phyloP scores from a whole-genome alignment of 2,329 filamentous ascomycete species.

The Beauveria asiatica region DNA sequence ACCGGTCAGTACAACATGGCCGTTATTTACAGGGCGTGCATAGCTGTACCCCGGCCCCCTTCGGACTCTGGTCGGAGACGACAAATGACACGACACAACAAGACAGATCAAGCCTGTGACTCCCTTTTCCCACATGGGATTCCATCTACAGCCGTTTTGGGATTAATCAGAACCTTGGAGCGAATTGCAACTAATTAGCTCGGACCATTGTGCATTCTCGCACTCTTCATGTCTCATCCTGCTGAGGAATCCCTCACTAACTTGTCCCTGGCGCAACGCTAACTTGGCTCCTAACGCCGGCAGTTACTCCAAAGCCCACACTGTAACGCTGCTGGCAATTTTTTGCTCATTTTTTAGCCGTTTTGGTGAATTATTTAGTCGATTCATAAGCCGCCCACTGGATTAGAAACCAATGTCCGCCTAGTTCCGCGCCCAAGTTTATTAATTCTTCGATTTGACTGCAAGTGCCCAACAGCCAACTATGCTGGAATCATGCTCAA shows the following conservation, averaged over 20 bases:
- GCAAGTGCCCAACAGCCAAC: too few species aligned
- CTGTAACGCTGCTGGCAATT: neutral
- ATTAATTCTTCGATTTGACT: neutral
- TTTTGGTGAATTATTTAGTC: neutral
- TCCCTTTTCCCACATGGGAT: neutral
- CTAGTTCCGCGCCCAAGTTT: neutral
- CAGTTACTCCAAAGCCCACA: neutral
- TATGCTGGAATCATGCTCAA: neutral
- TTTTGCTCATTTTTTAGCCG: neutral
- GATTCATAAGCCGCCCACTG: slow-evolving; percentile 2
- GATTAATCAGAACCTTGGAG: too few species aligned
- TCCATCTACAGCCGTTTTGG: too few species aligned
- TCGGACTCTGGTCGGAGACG: neutral
- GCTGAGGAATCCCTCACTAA: neutral
- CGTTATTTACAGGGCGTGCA: neutral
- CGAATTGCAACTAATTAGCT: neutral
- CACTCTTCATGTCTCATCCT: neutral
- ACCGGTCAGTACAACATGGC: neutral
- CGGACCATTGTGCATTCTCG: neutral
- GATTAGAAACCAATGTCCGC: slow-evolving; percentile 9
- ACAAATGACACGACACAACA: neutral
- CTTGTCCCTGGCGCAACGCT: neutral
- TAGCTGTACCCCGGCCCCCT: too few species aligned
- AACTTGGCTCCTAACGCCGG: slow-evolving; percentile 1
- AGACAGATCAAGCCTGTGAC: neutral